Conservation (phyloP, 805 yeast genomes). For the Candida succiphila region DNA sequence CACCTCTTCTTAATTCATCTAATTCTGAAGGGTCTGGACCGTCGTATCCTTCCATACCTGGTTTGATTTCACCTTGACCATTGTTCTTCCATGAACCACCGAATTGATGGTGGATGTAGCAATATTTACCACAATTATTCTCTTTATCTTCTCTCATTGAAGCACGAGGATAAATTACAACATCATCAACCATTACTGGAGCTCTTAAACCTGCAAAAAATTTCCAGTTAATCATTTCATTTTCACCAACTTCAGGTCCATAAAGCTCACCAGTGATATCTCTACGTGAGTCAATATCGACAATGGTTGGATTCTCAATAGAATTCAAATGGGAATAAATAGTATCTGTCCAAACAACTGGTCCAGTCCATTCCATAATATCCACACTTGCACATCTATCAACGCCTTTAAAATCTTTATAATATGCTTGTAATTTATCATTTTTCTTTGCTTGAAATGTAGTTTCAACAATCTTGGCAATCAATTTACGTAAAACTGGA, state of each 20-base stretch:
- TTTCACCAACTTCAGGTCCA: slow-evolving; percentile 20
- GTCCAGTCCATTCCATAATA: slow-evolving; percentile 70
- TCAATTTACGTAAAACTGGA: slow-evolving; percentile 45
- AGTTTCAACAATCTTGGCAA: slow-evolving; percentile 40
- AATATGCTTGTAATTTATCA: slow-evolving; percentile 23
- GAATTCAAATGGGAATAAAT: slow-evolving; percentile 54
- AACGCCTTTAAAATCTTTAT: slow-evolving; percentile 26
- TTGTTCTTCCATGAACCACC: slow-evolving; percentile 27
- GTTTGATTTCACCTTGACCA: slow-evolving; percentile 25
- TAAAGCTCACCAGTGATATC: slow-evolving; percentile 18
- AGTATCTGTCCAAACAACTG: slow-evolving; percentile 71
- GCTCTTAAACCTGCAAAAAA: slow-evolving; percentile 23
- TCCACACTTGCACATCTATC: slow-evolving; percentile 30
- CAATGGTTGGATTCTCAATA: slow-evolving; percentile 21
- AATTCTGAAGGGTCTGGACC: slow-evolving; percentile 13
- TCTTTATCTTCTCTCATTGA: slow-evolving; percentile 24
- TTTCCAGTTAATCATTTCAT: slow-evolving; percentile 21
- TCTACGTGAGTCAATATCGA: slow-evolving; percentile 22
- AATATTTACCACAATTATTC: slow-evolving; percentile 24
- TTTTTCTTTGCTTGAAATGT: slow-evolving; percentile 31
- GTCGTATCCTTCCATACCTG: slow-evolving; percentile 17
- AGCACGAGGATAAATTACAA: slow-evolving; percentile 23
- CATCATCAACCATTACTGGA: slow-evolving; percentile 24
- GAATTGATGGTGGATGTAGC: slow-evolving; percentile 23
- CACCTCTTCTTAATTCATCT: slow-evolving; percentile 8